phyloP scores from a whole-genome alignment of 164 flowering plant species.

The Vitis cinerea region DNA sequence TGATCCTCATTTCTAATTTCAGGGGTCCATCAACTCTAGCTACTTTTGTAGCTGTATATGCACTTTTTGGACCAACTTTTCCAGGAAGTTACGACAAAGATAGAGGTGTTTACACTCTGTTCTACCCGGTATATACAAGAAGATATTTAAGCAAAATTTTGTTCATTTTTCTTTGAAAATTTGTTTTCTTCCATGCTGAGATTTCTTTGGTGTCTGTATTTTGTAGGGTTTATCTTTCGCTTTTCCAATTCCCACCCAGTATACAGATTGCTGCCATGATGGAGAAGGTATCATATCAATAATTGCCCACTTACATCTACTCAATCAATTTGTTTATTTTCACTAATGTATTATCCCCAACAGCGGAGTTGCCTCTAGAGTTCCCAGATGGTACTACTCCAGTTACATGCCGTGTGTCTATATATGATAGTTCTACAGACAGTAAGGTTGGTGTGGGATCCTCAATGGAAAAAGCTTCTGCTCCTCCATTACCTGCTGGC shows the following conservation, averaged over 20 bases:
- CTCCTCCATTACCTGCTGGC: slow-evolving; percentile 79
- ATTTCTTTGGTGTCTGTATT: slow-evolving; percentile 10
- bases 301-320: neutral
- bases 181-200: neutral
- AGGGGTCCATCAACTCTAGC: slow-evolving; percentile 93
- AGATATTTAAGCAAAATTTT: neutral
- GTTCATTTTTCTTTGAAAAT: neutral
- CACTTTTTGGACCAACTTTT: slow-evolving; percentile 95
- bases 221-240: slow-evolving; percentile 91
- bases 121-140: slow-evolving; percentile 69
- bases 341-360: slow-evolving; percentile 7
- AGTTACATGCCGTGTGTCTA: slow-evolving; percentile 91
- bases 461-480: slow-evolving; percentile 71
- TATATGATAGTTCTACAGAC: slow-evolving; percentile 78
- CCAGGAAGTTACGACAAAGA: slow-evolving; percentile 94
- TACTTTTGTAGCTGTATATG: slow-evolving; percentile 95
- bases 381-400: slow-evolving; percentile 99
- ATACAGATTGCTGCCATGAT: slow-evolving; percentile 76
- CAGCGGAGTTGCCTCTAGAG: slow-evolving; percentile 92
- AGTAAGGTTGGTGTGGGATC: slow-evolving; percentile 91
- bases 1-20: slow-evolving; percentile 18
- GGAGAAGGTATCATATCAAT: slow-evolving; percentile 60
- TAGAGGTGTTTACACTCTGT: slow-evolving; percentile 82
- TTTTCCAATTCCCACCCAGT: slow-evolving; percentile 90
- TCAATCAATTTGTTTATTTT: slow-evolving; percentile 11